Evolutionary conservation across 140 eudicot species (phyloP).

Genomic region (Oenanthe javanica): DNA sequence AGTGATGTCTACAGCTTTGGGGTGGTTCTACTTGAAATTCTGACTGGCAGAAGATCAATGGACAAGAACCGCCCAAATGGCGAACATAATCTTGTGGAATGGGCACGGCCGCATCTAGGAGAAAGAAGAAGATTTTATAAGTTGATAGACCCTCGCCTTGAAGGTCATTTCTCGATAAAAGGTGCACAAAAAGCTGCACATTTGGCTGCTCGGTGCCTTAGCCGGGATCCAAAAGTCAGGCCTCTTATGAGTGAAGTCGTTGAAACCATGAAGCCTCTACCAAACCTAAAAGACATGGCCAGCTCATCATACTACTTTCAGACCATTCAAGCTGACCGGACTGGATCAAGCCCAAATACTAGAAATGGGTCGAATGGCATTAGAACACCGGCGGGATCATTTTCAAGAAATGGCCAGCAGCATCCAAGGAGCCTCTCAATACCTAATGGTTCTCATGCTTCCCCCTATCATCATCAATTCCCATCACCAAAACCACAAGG

Average conservation of each 20-base stretch:
- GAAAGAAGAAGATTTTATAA: conserved; percentile 64
- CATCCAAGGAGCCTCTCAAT: conserved; percentile 82
- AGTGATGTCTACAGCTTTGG: conserved; percentile 94
- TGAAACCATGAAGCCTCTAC: conserved; percentile 63
- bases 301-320: conserved; percentile 74
- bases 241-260: conserved; percentile 90
- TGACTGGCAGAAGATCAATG: conserved; percentile 89
- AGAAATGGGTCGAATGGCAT: conserved; percentile 24
- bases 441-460: conserved; percentile 74
- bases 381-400: conserved; percentile 27
- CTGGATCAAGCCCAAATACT: conserved; percentile 52
- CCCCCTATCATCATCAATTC: conserved; percentile 68
- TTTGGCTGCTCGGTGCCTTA: conserved; percentile 78
- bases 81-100: conserved; percentile 83
- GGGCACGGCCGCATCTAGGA: conserved; percentile 80
- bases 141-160: conserved; percentile 82
- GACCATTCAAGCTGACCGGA: conserved; percentile 59
- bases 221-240: conserved; percentile 74
- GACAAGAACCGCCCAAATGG: conserved; percentile 89
- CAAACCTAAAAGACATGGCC: conserved; percentile 83
- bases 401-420: conserved; percentile 51
- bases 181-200: conserved; percentile 91
- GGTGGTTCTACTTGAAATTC: conserved; percentile 81
- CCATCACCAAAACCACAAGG: conserved; percentile 76
- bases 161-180: conserved; percentile 76